Evolutionary conservation across 2,329 filamentous ascomycete species (phyloP), one percentile per base, ranked within the genome.

Genomic region (Bipolaris oryzae): DNA sequence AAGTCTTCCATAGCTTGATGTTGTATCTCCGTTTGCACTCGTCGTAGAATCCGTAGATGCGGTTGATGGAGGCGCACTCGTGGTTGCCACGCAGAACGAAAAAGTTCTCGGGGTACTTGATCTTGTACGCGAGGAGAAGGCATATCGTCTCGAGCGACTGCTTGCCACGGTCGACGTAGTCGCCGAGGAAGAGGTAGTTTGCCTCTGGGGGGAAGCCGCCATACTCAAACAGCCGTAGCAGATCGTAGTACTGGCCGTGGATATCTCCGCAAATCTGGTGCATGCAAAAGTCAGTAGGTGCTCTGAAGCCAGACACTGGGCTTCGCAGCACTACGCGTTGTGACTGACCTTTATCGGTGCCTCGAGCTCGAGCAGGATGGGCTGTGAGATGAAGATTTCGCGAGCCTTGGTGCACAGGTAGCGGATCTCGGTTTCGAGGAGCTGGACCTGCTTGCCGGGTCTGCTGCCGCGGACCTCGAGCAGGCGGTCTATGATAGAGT

Each of bases 341-440:
- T 31, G 28, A 76, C 84, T 72, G 84, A 96, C 94, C 92, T 99
- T 99, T 81, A 99, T 98, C 61, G 95, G 95, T 75, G 95, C 95
- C 81, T 98, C 95, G 48, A 99, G 87, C 83, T 99, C 95, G 67
- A 99, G 87, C 68, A 99, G 84, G 74, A 98, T 98, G 67, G 95
- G 95, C 83, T 99, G 95, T 62, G 93, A 97, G 80, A 99, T 98
- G 84, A 99, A 98, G 74, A 99, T 98, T 84, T 99, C 95, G 67
- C 95, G 90, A 63, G 94, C 93, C 84, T 98, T 98, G 77, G 94
- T 97, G 87, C 95, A 99, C 66, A 99, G 87, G 80, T 88, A 96
- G 76, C 94, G 90, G 71, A 99, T 99, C 82, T 98, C 95, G 60
- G 91, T 88, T 80, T 99, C 95, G 67, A 96, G 84, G 68, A 99